phyloP scores from a whole-genome alignment of 192 early-diverging fungal species.

The Coemansia sp. region DNA sequence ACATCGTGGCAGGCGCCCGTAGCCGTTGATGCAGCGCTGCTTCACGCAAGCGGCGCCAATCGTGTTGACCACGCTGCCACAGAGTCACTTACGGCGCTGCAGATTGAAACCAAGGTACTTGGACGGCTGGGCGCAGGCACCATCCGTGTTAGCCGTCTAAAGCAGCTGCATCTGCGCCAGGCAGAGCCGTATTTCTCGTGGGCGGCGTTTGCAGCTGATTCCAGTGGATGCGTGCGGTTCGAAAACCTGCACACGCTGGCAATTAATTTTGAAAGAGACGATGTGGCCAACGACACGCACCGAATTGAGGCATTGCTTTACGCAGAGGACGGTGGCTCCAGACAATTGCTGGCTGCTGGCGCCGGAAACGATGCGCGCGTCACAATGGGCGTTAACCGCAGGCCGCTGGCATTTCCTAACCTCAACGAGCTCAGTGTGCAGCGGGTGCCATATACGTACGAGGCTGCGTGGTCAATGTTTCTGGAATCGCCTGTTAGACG shows the following conservation, averaged over 20 bases:
- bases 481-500: conserved; percentile 23
- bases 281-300: conserved; percentile 31
- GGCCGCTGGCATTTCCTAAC: conserved; percentile 15
- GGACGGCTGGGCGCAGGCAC: not conserved
- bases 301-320: conserved; percentile 17
- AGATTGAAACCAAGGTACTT: conserved; percentile 24
- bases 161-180: conserved; percentile 19
- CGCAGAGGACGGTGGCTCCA: not conserved
- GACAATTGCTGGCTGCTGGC: not conserved
- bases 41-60: not conserved
- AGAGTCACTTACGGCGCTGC: conserved; percentile 12
- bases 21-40: not conserved
- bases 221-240: conserved; percentile 9
- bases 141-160: conserved; percentile 10
- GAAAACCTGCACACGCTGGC: conserved; percentile 13
- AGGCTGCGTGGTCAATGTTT: conserved; percentile 43
- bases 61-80: not conserved
- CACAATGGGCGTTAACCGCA: conserved; percentile 33
- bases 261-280: conserved; percentile 38
- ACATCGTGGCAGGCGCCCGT: conserved; percentile 1
- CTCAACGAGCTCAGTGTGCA: conserved; percentile 18
- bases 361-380: conserved; percentile 11
- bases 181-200: conserved; percentile 41
- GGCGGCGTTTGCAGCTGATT: conserved; percentile 14
- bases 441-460: conserved; percentile 35